Evolutionary conservation across 495 filamentous ascomycete genomes (phyloP).

Genomic region (Penicillium coffeae): DNA sequence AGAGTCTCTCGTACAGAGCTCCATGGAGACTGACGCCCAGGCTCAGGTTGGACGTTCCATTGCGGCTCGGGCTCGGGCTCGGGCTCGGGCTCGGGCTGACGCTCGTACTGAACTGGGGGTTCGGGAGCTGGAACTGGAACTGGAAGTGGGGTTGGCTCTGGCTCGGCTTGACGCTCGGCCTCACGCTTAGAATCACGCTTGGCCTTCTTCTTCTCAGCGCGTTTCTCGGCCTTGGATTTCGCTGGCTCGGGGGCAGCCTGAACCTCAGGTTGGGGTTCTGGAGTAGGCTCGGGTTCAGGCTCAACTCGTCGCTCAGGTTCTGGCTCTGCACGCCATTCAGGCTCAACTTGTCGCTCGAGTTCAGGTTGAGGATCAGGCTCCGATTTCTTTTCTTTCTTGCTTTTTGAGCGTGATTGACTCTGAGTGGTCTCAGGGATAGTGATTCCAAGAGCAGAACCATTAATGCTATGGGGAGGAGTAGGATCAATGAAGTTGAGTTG

Average conservation of each 20-base stretch:
- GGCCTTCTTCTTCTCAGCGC: not conserved
- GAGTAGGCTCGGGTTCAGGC: not conserved
- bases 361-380: not conserved
- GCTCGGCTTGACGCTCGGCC: not conserved
- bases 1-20: not conserved
- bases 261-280: not conserved
- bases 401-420: not conserved
- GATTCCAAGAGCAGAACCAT: constrained; percentile 35
- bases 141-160: not conserved
- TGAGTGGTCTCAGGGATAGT: constrained; percentile 22
- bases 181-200: not conserved
- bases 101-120: not conserved
- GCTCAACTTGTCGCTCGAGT: not conserved
- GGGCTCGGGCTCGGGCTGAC: not conserved
- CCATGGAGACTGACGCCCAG: not conserved
- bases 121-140: not conserved
- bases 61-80: not conserved
- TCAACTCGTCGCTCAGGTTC: not conserved
- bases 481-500: constrained; percentile 46
- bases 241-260: not conserved
- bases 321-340: not conserved
- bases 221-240: not conserved
- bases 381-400: too few relatives aligned
- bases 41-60: not conserved
- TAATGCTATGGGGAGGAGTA: constrained; percentile 46